A percentile compares a stretch with the other conserved stretches of the same genome.
Conservation (phyloP, 2,329 filamentous ascomycete genomes). For the Cytospora piceicola region DNA sequence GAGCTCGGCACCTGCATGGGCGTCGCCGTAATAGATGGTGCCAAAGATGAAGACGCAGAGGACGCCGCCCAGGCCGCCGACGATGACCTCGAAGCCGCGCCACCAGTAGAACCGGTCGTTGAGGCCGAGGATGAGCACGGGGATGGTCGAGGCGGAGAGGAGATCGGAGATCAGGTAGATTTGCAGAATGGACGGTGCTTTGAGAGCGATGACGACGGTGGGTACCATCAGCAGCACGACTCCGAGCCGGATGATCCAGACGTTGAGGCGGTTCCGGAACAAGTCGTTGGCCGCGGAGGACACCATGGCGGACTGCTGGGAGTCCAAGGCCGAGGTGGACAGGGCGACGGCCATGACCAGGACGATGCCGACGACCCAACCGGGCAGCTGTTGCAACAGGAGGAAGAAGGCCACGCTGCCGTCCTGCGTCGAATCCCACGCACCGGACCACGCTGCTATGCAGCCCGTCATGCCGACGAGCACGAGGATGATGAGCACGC, state of each 20-base stretch:
- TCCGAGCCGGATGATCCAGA: constrained; percentile 71
- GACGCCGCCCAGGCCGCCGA: constrained; percentile 77
- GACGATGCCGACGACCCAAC: constrained; percentile 81
- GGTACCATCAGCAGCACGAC: constrained; percentile 77
- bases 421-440: constrained; percentile 61
- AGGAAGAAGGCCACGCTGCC: constrained; percentile 77
- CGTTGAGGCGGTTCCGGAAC: constrained; percentile 78
- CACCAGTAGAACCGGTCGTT: constrained; percentile 70
- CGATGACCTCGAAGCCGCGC: constrained; percentile 79
- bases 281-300: constrained; percentile 84
- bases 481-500: constrained; percentile 70
- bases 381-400: constrained; percentile 71
- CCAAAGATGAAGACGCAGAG: constrained; percentile 82
- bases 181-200: constrained; percentile 74
- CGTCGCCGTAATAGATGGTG: constrained; percentile 74
- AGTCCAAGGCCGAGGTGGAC: constrained; percentile 79
- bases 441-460: constrained; percentile 78
- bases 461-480: constrained; percentile 75
- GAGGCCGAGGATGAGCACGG: constrained; percentile 74
- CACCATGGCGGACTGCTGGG: constrained; percentile 80
- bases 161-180: constrained; percentile 85
- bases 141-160: constrained; percentile 75
- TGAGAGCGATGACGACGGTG: constrained; percentile 73
- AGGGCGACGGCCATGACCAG: constrained; percentile 80
- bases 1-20: constrained; percentile 64